phyloP scores from a whole-genome alignment of 768 basidiomycete genomes.

The Asterophora lycoperdoides region DNA sequence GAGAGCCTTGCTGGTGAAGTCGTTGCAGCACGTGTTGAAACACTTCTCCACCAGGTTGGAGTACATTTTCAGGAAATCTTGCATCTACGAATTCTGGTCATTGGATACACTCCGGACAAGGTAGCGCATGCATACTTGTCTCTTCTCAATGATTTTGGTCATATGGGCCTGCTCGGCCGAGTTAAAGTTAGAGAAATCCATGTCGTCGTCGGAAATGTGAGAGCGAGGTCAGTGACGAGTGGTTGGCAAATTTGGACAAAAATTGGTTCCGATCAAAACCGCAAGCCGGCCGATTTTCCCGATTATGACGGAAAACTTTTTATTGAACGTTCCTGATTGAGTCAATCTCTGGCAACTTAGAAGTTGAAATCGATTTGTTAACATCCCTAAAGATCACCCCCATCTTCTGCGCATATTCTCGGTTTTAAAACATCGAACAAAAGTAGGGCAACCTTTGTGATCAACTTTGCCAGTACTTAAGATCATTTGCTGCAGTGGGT shows the following conservation, averaged over 20 bases:
- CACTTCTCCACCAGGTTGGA: conserved; percentile 93
- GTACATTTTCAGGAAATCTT: conserved; percentile 96
- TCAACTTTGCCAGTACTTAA: neutral
- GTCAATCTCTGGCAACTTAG: neutral
- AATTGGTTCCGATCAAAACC: conserved; percentile 3
- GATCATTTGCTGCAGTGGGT: conserved; percentile 30
- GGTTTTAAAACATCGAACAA: neutral
- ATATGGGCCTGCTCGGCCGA: conserved; percentile 94
- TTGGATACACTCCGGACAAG: neutral
- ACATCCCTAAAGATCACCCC: neutral
- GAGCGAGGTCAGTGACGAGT: neutral
- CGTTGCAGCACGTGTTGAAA: conserved; percentile 92
- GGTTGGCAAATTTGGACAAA: conserved; percentile 11
- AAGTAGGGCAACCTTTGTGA: conserved; percentile 4
- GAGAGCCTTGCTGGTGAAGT: conserved; percentile 93
- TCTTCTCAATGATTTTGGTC: conserved; percentile 91
- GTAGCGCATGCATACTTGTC: conserved; percentile 59
- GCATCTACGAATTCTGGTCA: conserved; percentile 62
- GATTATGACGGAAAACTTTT: neutral
- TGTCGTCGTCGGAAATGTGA: conserved; percentile 27
- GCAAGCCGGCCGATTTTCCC: neutral
- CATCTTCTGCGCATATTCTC: neutral
- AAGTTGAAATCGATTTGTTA: neutral
- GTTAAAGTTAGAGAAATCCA: conserved; percentile 93
- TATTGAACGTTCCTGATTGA: neutral